phyloP scores from a whole-genome alignment of 2,329 filamentous ascomycete genomes.

The Aschersonia sp. region DNA sequence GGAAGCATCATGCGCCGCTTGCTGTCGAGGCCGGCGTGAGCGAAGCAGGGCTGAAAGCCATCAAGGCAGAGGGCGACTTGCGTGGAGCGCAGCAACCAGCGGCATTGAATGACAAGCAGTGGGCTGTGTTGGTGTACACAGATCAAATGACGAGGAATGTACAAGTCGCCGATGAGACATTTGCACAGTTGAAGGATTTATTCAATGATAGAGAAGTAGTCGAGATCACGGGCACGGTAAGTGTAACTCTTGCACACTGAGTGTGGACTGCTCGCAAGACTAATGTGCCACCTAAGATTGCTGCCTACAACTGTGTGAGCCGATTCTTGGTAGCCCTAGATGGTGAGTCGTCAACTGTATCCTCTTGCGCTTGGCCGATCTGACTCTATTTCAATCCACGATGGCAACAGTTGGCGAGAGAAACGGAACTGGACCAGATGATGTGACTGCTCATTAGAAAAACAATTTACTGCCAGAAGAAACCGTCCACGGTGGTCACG shows the following conservation, averaged over 20 bases:
- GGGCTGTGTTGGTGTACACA: slow-evolving; percentile 56
- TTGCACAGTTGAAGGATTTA: slow-evolving; percentile 42
- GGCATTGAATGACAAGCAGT: slow-evolving; percentile 43
- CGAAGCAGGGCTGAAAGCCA: slow-evolving; percentile 30
- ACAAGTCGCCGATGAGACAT: slow-evolving; percentile 52
- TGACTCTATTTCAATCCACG: background rate
- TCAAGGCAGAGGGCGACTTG: slow-evolving; percentile 18
- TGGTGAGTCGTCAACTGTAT: slow-evolving; percentile 31
- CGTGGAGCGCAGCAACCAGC: slow-evolving; percentile 12
- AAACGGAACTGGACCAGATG: slow-evolving; percentile 36
- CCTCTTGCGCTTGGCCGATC: background rate
- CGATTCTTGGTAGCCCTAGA: slow-evolving; percentile 72
- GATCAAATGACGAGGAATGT: slow-evolving; percentile 75
- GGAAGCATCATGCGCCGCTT: slow-evolving; percentile 63
- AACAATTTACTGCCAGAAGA: background rate
- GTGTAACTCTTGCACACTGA: slow-evolving; percentile 7
- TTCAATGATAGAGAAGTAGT: slow-evolving; percentile 63
- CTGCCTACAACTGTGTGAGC: slow-evolving; percentile 74
- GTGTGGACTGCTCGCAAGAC: background rate
- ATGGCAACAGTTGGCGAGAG: slow-evolving; percentile 36
- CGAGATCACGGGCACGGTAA: slow-evolving; percentile 63
- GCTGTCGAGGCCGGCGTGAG: slow-evolving; percentile 42
- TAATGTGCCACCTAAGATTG: slow-evolving; percentile 24
- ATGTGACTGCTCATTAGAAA: slow-evolving; percentile 18
- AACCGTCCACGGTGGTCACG: too few relatives aligned